Percentiles rank a stretch among this genome's conserved stretches.
These are phyloP conservation scores for Pilaira anomala DNA, from an alignment of 192 early-diverging fungal species.

Conservation along the genomic window DNA sequence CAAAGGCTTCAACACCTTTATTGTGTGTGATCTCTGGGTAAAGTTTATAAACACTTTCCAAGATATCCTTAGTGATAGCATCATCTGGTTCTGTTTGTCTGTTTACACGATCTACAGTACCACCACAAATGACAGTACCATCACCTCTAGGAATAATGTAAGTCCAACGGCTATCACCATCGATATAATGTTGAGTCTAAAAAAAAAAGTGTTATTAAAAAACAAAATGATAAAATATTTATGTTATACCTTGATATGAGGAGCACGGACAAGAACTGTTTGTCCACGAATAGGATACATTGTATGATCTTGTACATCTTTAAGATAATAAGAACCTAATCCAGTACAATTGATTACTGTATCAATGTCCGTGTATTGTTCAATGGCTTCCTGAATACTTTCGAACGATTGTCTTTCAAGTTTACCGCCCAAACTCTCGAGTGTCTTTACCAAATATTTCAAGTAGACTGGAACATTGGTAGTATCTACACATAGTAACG, in stretches of 20 bases:
- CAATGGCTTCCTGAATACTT: constrained; percentile 49
- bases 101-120: constrained; percentile 47
- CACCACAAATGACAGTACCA: constrained; percentile 76
- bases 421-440: constrained; percentile 55
- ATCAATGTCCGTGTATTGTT: constrained; percentile 40
- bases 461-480: constrained; percentile 71
- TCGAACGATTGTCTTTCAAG: constrained; percentile 36
- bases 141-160: constrained; percentile 86
- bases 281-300: constrained; percentile 82
- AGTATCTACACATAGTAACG: constrained; percentile 36
- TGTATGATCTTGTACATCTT: constrained; percentile 68
- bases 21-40: constrained; percentile 47
- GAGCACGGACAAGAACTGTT: constrained; percentile 70
- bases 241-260: constrained; percentile 62
- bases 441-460: constrained; percentile 54
- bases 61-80: constrained; percentile 39
- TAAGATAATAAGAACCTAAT: constrained; percentile 57
- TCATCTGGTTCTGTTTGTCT: constrained; percentile 30
- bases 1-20: constrained; percentile 36
- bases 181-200: constrained; percentile 15
- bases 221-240: not conserved
- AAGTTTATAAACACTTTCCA: constrained; percentile 43
- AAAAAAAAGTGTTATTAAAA: not conserved
- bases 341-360: constrained; percentile 82
- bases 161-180: constrained; percentile 38